Evolutionary conservation across 805 yeast genomes (phyloP).

Genomic region (Candida taoyuanica): DNA sequence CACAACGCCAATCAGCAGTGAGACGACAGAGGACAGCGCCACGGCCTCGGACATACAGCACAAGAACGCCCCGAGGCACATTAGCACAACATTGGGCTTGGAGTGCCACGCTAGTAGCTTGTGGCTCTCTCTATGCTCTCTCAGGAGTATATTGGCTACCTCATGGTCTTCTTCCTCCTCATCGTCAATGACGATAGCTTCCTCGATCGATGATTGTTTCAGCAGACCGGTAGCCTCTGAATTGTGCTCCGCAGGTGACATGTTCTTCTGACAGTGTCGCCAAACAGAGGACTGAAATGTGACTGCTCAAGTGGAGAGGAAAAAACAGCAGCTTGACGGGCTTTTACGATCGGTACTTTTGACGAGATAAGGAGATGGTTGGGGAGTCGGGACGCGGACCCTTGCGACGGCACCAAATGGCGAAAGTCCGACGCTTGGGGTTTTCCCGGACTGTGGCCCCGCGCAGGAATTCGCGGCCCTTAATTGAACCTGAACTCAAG

Average conservation of each 20-base stretch:
- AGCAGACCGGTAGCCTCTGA: background rate
- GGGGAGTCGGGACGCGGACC: no score
- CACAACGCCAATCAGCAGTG: conserved; percentile 28
- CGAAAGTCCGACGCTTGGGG: no score
- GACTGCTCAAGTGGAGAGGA: background rate
- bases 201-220: background rate
- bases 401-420: no score
- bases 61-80: conserved; percentile 40
- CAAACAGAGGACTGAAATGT: no score
- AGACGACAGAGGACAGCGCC: conserved; percentile 35
- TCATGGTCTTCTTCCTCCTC: conserved; percentile 36
- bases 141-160: conserved; percentile 34
- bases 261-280: no score
- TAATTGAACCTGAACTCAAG: no score
- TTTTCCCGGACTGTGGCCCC: no score
- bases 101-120: conserved; percentile 45
- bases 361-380: no score
- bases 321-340: no score
- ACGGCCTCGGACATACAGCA: conserved; percentile 39
- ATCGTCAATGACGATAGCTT: conserved; percentile 4
- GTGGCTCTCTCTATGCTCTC: conserved; percentile 45
- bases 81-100: conserved; percentile 52
- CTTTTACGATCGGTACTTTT: no score
- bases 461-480: no score
- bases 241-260: no score